Percentiles rank a stretch among this genome's conserved stretches.
Conservation (phyloP, 768 basidiomycete genomes). For the Leccinum disarticulatum region DNA sequence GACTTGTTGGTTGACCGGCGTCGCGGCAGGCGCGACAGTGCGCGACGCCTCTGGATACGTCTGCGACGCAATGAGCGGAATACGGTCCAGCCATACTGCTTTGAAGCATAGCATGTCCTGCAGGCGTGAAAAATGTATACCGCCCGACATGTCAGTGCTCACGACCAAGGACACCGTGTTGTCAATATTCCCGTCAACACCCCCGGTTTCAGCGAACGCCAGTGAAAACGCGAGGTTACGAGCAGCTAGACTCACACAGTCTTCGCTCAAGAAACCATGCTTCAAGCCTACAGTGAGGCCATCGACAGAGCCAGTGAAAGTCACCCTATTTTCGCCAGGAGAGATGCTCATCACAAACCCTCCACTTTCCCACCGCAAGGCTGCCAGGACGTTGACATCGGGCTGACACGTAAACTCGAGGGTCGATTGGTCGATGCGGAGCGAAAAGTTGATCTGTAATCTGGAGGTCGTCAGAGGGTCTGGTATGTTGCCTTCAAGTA, state of each 20-base stretch:
- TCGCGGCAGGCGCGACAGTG: constrained; percentile 16
- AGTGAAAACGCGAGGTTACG: constrained; percentile 81
- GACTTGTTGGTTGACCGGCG: constrained; percentile 41
- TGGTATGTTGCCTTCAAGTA: constrained; percentile 8
- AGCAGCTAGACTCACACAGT: constrained; percentile 77
- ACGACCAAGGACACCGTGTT: constrained; percentile 70
- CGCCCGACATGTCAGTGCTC: constrained; percentile 84
- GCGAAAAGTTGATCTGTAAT: constrained; percentile 78
- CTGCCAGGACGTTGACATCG: constrained; percentile 89
- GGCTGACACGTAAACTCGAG: constrained; percentile 87
- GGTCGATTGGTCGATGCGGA: constrained; percentile 88
- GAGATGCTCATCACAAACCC: constrained; percentile 82
- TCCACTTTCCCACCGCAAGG: constrained; percentile 91
- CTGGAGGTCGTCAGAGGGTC: constrained; percentile 36
- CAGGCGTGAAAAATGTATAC: constrained; percentile 77
- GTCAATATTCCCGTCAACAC: constrained; percentile 34
- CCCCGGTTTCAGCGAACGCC: constrained; percentile 56
- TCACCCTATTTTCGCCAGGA: constrained; percentile 67
- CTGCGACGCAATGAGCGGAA: constrained; percentile 66
- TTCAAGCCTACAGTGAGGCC: constrained; percentile 80
- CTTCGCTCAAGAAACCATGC: constrained; percentile 83
- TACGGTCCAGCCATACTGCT: constrained; percentile 90
- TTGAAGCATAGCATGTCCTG: constrained; percentile 95
- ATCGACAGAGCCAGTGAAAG: constrained; percentile 76
- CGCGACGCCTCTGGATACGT: constrained; percentile 21